A percentile compares a stretch with the other conserved stretches of the same genome.
These are phyloP conservation scores for Cenchrus americanus DNA, from an alignment of 176 grass and related monocot species.

Conservation along the genomic window DNA sequence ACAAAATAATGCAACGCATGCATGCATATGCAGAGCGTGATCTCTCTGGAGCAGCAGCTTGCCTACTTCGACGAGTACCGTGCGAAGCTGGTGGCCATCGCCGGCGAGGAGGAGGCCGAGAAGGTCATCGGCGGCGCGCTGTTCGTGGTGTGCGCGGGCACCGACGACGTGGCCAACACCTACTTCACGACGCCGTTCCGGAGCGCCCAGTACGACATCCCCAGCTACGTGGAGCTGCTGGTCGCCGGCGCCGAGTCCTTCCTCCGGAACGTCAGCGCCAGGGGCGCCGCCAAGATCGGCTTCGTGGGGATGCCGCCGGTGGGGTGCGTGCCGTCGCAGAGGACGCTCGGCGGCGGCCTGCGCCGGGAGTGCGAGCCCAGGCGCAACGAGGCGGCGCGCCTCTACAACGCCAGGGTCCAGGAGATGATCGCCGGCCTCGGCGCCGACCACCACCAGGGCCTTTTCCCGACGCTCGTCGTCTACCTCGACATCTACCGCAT, in stretches of 20 bases:
- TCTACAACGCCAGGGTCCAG: conserved; percentile 61
- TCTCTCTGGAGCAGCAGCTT: conserved; percentile 66
- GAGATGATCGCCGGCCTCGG: conserved; percentile 10
- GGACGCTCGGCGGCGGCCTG: conserved; percentile 61
- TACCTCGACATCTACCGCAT: conserved; percentile 69
- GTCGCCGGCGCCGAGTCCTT: conserved; percentile 50
- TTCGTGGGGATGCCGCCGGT: conserved; percentile 74
- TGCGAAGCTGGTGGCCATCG: conserved; percentile 47
- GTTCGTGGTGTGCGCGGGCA: conserved; percentile 68
- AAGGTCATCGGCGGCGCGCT: conserved; percentile 56
- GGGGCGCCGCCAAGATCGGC: conserved; percentile 52
- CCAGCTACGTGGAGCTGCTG: conserved; percentile 75
- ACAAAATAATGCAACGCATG: too few species aligned
- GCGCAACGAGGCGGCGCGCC: conserved; percentile 62
- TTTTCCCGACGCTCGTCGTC: conserved; percentile 22
- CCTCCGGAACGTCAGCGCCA: conserved; percentile 7
- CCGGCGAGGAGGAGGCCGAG: conserved; percentile 52
- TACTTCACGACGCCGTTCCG: conserved; percentile 79
- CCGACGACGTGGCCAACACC: conserved; percentile 82
- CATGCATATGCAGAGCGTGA: conserved; percentile 41
- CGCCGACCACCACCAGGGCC: background rate
- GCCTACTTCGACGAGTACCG: conserved; percentile 74
- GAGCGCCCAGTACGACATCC: conserved; percentile 61
- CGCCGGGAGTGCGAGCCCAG: conserved; percentile 44
- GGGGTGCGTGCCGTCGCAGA: conserved; percentile 76